Conservation (phyloP, 2,329 filamentous ascomycete genomes). For the Pyrenochaeta sp. region DNA sequence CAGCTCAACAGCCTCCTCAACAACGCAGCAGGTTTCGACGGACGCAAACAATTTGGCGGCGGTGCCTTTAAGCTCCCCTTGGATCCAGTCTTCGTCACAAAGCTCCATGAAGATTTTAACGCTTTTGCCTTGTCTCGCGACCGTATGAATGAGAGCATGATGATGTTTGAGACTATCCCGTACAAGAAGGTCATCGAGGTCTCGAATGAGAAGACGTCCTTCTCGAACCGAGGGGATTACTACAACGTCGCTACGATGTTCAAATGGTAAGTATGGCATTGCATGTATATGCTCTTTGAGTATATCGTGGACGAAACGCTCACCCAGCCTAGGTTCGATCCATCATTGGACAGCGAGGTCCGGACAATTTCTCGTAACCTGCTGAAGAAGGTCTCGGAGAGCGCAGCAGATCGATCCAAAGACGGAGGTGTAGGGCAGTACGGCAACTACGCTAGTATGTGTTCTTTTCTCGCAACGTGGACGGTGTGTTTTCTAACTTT, state of each 20-base stretch:
- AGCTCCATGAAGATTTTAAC: constrained; percentile 34
- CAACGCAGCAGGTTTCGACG: constrained; percentile 38
- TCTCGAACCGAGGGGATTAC: constrained; percentile 41
- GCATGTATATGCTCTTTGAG: not conserved
- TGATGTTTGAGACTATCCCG: constrained; percentile 40
- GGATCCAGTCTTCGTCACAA: constrained; percentile 25
- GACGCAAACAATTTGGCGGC: constrained; percentile 48
- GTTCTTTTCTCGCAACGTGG: not conserved
- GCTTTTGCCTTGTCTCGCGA: constrained; percentile 34
- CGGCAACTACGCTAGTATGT: constrained; percentile 42
- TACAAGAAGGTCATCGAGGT: constrained; percentile 34
- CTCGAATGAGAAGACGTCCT: constrained; percentile 31
- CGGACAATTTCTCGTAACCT: constrained; percentile 32
- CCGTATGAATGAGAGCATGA: constrained; percentile 32
- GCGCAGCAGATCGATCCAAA: constrained; percentile 23
- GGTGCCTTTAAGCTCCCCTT: constrained; percentile 47
- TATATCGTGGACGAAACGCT: not conserved
- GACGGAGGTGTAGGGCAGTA: constrained; percentile 40
- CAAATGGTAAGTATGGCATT: constrained; percentile 37
- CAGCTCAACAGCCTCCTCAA: constrained; percentile 45
- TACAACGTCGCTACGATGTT: constrained; percentile 43
- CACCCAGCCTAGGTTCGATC: constrained; percentile 30
- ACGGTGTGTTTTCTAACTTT: not conserved
- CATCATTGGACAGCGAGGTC: constrained; percentile 32
- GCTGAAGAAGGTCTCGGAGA: constrained; percentile 34